Evolutionary conservation across 768 basidiomycete genomes (phyloP).

Genomic region (Serendipita sp.): DNA sequence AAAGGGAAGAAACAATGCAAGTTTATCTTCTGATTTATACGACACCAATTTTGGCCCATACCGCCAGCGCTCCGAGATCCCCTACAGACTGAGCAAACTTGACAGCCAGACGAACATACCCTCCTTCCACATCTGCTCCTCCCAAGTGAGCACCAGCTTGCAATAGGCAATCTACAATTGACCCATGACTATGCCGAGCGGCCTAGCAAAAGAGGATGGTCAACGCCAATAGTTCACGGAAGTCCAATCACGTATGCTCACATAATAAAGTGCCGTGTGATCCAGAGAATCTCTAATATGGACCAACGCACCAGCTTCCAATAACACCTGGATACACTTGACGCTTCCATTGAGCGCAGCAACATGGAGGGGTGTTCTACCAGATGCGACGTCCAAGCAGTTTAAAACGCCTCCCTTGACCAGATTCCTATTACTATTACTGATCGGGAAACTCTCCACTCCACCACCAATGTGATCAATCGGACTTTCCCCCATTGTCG

Average conservation of each 20-base stretch:
- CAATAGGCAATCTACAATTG: slow-evolving; percentile 44
- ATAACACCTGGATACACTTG: slow-evolving; percentile 28
- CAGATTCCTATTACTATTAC: slow-evolving; percentile 14
- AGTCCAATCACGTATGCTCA: slow-evolving; percentile 15
- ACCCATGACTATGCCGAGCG: slow-evolving; percentile 49
- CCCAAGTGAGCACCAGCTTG: slow-evolving; percentile 48
- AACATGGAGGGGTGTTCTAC: slow-evolving; percentile 61
- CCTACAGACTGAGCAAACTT: slow-evolving; percentile 17
- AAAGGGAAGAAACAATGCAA: not conserved
- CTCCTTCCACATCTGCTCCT: slow-evolving; percentile 11
- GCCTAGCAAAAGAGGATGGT: slow-evolving; percentile 30
- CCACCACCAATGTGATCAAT: not conserved
- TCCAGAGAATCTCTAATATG: slow-evolving; percentile 66
- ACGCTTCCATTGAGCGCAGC: slow-evolving; percentile 53
- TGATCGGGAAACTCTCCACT: slow-evolving; percentile 10
- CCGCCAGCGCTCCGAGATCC: slow-evolving; percentile 36
- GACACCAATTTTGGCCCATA: slow-evolving; percentile 10
- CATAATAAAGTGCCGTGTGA: slow-evolving; percentile 74
- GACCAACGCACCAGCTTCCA: slow-evolving; percentile 63
- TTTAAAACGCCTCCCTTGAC: slow-evolving; percentile 49
- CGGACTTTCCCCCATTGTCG: not conserved
- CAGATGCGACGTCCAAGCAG: slow-evolving; percentile 49
- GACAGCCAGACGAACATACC: slow-evolving; percentile 46
- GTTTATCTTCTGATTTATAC: not conserved
- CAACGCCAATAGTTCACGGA: slow-evolving; percentile 5